A percentile compares a stretch with the other conserved stretches of the same genome.
Evolutionary conservation across 2,329 filamentous ascomycete species (phyloP).

Genomic region (Albifimbria verrucaria): DNA sequence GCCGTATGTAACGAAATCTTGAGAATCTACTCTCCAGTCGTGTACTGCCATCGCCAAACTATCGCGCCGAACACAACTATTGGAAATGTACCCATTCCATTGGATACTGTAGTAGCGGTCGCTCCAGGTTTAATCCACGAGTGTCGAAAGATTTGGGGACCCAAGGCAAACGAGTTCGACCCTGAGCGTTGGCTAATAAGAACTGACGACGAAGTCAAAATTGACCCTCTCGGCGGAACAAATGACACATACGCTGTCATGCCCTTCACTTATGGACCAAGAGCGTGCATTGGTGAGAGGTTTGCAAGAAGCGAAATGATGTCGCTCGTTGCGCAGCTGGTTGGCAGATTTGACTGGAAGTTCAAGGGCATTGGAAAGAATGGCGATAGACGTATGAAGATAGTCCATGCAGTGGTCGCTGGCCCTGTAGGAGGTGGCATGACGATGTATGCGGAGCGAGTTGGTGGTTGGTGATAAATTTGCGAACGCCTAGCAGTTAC

Average conservation of each 20-base stretch:
- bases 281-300: background rate
- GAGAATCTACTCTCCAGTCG: constrained; percentile 8
- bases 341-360: constrained; percentile 9
- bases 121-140: constrained; percentile 1
- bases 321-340: constrained; percentile 1
- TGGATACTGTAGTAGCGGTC: background rate
- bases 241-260: constrained; percentile 6
- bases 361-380: constrained; percentile 10
- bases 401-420: constrained; percentile 8
- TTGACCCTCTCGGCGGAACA: constrained; percentile 11
- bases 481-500: too few species aligned
- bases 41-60: constrained; percentile 1
- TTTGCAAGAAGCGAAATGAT: constrained; percentile 1
- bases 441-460: constrained; percentile 9
- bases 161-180: constrained; percentile 3
- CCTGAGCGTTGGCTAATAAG: constrained; percentile 7
- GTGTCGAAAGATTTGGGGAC: constrained; percentile 2
- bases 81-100: background rate
- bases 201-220: constrained; percentile 7
- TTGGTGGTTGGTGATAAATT: constrained; percentile 9
- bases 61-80: background rate
- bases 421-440: constrained; percentile 9
- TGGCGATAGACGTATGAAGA: constrained; percentile 9
- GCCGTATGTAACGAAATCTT: constrained; percentile 9
- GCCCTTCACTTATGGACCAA: constrained; percentile 2